Evolutionary conservation across 2,329 filamentous ascomycete species (phyloP).

Genomic region (Claviceps sp.): DNA sequence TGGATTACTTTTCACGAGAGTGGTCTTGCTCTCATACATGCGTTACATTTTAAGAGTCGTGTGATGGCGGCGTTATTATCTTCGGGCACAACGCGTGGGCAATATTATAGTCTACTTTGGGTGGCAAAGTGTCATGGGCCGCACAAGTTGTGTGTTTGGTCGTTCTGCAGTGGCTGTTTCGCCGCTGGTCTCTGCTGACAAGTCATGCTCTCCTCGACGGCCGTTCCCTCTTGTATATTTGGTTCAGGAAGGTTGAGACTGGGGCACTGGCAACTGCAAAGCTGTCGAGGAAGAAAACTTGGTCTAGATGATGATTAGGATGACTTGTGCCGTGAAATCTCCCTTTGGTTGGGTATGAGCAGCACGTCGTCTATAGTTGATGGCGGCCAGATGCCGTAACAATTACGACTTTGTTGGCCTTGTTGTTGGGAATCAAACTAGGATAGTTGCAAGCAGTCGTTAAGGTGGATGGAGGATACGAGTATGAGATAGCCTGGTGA

Average conservation of each 20-base stretch:
- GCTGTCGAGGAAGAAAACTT: neutral
- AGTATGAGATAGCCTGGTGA: constrained; percentile 1
- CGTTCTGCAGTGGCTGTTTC: neutral
- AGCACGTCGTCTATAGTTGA: neutral
- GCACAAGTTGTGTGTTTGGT: neutral
- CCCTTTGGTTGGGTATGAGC: neutral
- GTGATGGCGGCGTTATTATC: constrained; percentile 3
- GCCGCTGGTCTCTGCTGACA: neutral
- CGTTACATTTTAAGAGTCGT: neutral
- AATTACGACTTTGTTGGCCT: neutral
- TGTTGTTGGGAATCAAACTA: neutral
- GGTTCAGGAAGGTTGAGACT: neutral
- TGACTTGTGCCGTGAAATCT: neutral
- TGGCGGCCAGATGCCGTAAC: neutral
- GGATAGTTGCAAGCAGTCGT: constrained; percentile 1
- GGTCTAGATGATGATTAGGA: neutral
- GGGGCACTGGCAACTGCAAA: neutral
- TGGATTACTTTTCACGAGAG: constrained; percentile 7
- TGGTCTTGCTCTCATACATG: constrained; percentile 8
- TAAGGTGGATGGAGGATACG: neutral
- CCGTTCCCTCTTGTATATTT: neutral
- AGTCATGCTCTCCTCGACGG: neutral
- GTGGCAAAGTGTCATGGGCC: constrained; percentile 1
- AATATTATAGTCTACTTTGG: constrained; percentile 2
- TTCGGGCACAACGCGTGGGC: constrained; percentile 4